Percentiles rank a stretch among this genome's conserved stretches.
Evolutionary conservation across 441 rosid species (phyloP).

Genomic region (Capsella rubella): DNA sequence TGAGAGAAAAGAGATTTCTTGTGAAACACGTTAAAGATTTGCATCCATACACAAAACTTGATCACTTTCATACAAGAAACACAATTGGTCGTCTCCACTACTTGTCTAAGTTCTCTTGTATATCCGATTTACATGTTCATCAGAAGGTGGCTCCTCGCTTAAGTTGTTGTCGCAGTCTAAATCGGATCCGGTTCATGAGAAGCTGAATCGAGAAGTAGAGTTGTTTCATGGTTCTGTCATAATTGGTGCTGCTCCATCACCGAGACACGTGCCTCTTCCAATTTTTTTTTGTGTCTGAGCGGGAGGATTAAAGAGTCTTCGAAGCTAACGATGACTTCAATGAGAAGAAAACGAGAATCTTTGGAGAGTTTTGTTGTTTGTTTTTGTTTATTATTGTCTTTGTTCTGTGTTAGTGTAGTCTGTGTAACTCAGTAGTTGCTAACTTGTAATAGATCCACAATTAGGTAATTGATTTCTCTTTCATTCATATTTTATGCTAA

Average conservation of each 20-base stretch:
- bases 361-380: too few species aligned
- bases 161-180: background rate
- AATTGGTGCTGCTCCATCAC: conserved; percentile 11
- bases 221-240: conserved; percentile 13
- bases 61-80: background rate
- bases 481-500: too few species aligned
- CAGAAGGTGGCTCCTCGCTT: background rate
- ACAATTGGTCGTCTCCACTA: background rate
- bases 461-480: too few species aligned
- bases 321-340: background rate
- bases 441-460: too few species aligned
- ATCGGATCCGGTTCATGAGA: too few species aligned
- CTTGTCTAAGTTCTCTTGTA: background rate
- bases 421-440: too few species aligned
- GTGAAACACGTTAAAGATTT: too few species aligned
- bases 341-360: background rate
- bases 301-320: too few species aligned
- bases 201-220: background rate
- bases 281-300: background rate
- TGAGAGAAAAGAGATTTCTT: too few species aligned
- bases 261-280: conserved; percentile 15
- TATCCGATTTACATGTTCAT: background rate
- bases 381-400: too few species aligned
- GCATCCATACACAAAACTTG: too few species aligned
- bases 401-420: too few species aligned